These are phyloP conservation scores for Camellia oleifera DNA, from an alignment of 179 eudicot genomes.

Conservation along the genomic window DNA sequence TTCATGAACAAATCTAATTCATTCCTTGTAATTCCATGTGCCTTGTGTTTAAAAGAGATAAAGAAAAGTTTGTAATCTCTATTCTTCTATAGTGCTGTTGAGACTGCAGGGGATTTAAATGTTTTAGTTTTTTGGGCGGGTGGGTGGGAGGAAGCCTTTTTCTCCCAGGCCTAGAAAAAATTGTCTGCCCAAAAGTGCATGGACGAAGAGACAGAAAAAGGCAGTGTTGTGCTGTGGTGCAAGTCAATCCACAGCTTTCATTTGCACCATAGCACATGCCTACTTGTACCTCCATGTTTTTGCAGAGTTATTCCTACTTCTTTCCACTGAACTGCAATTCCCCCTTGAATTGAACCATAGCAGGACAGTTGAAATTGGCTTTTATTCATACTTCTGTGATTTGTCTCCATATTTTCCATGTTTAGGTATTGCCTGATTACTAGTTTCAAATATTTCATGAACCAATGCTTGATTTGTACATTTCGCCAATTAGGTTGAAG, in stretches of 20 bases:
- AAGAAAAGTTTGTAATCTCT: neutral
- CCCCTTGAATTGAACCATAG: neutral
- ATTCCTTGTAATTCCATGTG: neutral
- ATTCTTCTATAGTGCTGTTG: neutral
- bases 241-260: too few relatives aligned
- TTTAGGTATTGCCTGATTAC: neutral
- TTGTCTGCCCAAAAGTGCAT: too few relatives aligned
- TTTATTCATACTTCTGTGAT: neutral
- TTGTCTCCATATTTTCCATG: neutral
- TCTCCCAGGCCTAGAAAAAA: too few relatives aligned
- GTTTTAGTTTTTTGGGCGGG: neutral
- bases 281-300: too few relatives aligned
- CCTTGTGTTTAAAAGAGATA: neutral
- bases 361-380: neutral
- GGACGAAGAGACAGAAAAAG: too few relatives aligned
- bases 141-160: too few relatives aligned
- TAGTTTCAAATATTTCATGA: neutral
- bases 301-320: too few relatives aligned
- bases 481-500: constrained; percentile 52
- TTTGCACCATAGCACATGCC: too few relatives aligned
- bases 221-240: too few relatives aligned
- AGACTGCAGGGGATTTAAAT: neutral
- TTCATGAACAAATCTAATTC: neutral
- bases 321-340: too few relatives aligned
- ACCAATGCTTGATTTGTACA: neutral